Evolutionary conservation across 1,139 yeast species (phyloP).

Genomic region (Scheffersomyces segobiensis): DNA sequence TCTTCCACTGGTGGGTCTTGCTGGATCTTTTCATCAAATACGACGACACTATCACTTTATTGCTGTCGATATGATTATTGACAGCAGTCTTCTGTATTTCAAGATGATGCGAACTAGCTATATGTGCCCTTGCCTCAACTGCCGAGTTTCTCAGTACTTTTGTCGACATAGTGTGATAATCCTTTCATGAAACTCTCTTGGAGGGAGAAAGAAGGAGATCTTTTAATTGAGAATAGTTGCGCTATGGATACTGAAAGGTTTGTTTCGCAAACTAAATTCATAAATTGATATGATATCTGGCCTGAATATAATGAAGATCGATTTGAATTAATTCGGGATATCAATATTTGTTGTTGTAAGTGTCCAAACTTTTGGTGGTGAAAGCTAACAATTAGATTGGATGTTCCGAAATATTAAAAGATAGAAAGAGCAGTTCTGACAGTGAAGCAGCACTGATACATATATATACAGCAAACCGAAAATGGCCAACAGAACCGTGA

Average conservation of each 20-base stretch:
- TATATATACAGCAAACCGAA: not conserved
- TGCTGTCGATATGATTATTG: slow-evolving; percentile 3
- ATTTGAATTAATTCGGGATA: not conserved
- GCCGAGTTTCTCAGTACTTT: not conserved
- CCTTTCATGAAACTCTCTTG: not conserved
- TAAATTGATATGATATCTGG: not conserved
- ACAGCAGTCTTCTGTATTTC: not conserved
- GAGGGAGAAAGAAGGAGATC: not conserved
- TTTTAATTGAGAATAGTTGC: not conserved
- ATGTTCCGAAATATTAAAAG: not conserved
- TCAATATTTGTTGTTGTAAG: not conserved
- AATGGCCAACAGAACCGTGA: not conserved
- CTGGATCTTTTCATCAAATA: slow-evolving; percentile 22
- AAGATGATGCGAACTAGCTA: not conserved
- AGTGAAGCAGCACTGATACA: not conserved
- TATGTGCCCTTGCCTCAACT: not conserved
- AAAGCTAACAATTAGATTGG: not conserved
- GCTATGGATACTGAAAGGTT: not conserved
- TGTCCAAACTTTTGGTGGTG: not conserved
- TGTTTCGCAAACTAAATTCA: not conserved
- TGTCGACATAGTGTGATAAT: not conserved
- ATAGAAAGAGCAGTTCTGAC: not conserved
- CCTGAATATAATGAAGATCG: not conserved
- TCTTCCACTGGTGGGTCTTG: slow-evolving; percentile 43
- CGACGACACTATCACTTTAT: slow-evolving; percentile 8